Evolutionary conservation across 2,329 filamentous ascomycete genomes (phyloP).

Genomic region (Fusarium phyllophilum): DNA sequence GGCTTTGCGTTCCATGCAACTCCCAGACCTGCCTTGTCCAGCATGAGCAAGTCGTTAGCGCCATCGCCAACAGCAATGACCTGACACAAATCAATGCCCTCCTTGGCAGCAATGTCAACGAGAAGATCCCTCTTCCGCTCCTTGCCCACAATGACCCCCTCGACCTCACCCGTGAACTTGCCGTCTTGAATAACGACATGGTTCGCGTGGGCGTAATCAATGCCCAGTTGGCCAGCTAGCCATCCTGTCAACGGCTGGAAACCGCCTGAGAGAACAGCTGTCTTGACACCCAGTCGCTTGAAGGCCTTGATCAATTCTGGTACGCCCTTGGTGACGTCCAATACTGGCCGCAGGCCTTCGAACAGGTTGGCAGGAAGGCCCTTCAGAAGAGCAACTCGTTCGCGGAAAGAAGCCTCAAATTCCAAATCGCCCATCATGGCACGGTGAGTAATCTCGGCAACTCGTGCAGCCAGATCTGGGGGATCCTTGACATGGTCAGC

Average conservation of each 20-base stretch:
- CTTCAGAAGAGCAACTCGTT: conserved; percentile 81
- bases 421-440: conserved; percentile 97
- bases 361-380: conserved; percentile 84
- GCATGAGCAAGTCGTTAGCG: conserved; percentile 85
- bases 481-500: conserved; percentile 78
- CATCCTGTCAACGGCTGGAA: conserved; percentile 90
- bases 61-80: conserved; percentile 82
- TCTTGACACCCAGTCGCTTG: conserved; percentile 82
- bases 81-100: conserved; percentile 72
- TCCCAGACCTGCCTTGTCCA: conserved; percentile 77
- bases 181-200: conserved; percentile 74
- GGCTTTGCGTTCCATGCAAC: conserved; percentile 89
- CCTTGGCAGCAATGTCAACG: conserved; percentile 74
- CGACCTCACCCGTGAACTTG: conserved; percentile 76
- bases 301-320: conserved; percentile 77
- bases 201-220: conserved; percentile 92
- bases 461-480: conserved; percentile 79
- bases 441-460: conserved; percentile 88
- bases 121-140: conserved; percentile 79
- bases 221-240: conserved; percentile 81
- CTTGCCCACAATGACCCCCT: conserved; percentile 78
- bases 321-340: conserved; percentile 86
- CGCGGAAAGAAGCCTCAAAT: conserved; percentile 84
- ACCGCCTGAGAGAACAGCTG: conserved; percentile 90
- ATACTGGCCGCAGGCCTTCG: conserved; percentile 75